phyloP scores from a whole-genome alignment of 2,329 filamentous ascomycete genomes.

The Stylonectria norvegica region DNA sequence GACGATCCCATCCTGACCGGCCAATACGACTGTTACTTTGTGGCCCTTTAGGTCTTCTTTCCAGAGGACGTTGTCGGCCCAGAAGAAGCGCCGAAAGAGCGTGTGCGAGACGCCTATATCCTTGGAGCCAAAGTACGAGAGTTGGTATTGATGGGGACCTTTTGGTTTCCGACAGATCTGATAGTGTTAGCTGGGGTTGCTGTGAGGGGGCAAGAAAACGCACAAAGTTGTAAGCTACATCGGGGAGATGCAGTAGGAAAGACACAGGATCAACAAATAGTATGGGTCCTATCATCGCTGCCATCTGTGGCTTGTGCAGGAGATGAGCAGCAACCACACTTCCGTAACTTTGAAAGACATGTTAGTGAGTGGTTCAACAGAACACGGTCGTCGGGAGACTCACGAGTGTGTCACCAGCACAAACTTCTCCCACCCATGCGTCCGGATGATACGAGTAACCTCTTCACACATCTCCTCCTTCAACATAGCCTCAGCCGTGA shows the following conservation, averaged over 20 bases:
- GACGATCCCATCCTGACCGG: slow-evolving; percentile 52
- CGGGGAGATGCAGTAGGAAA: slow-evolving; percentile 57
- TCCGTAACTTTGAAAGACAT: slow-evolving; percentile 45
- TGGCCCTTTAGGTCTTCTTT: slow-evolving; percentile 47
- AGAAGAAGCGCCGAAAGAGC: slow-evolving; percentile 57
- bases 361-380: slow-evolving; percentile 4
- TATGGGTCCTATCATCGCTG: slow-evolving; percentile 41
- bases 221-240: slow-evolving; percentile 61
- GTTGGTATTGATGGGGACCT: slow-evolving; percentile 54
- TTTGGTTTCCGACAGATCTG: slow-evolving; percentile 39
- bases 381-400: slow-evolving; percentile 12
- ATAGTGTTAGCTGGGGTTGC: slow-evolving; percentile 7
- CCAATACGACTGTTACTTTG: slow-evolving; percentile 47
- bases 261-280: slow-evolving; percentile 59
- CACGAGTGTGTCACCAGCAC: slow-evolving; percentile 50
- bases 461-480: slow-evolving; percentile 49
- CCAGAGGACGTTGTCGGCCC: slow-evolving; percentile 60
- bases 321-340: slow-evolving; percentile 55
- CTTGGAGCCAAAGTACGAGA: slow-evolving; percentile 58
- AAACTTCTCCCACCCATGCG: slow-evolving; percentile 49
- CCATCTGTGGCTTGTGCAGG: slow-evolving; percentile 39
- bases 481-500: slow-evolving; percentile 47
- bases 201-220: slow-evolving; percentile 2
- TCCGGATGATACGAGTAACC: slow-evolving; percentile 48
- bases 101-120: slow-evolving; percentile 59